Evolutionary conservation across 75 land plant species (phyloP), one percentile per base, ranked within the genome.

Genomic region (Sequoiadendron giganteum): DNA sequence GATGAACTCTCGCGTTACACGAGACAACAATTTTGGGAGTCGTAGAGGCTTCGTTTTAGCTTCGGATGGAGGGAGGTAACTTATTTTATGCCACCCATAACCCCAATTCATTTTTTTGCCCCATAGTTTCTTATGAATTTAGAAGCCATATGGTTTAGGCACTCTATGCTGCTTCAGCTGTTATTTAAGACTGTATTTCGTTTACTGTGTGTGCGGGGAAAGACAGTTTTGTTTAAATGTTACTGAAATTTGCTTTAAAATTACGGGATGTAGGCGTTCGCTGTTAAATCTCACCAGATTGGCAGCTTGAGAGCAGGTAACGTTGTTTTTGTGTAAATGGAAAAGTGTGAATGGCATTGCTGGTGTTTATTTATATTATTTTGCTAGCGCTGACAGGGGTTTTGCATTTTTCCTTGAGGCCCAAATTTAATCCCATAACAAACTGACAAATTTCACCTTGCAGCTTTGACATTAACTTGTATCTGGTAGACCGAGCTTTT

Each of bases 61-160:
- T 82, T 82, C 84, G 84, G 48, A 82, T 82, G 84, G 84, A 82
- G 84, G 84, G 84, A 82, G 84, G 84, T 82, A n/a, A 82, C 1
- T 11, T 45, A 10, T 82, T 82, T 13, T 10, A 19, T 10, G 13
- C 28, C 0, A 10, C 84, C 49, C 54, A 10, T 0, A 47, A 82
- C 47, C 52, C 84, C 52, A 43, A 47, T 11, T 82, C n/a, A 28
- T 82, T 34, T 82, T n/a, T 11, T 10, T 1, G 10, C 47, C 0
- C 49, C 30, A n/a, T 28, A 10, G 47, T 47, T 75, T 75, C 34
- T 8, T 10, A 34, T 25, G 10, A 45, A 49, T 82, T 45, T 43
- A 39, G 47, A 25, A 79, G 82, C 40, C 82, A 21, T 79, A 43
- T 79, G 15, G 21, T 43, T 19, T 28, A n/a, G 3, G 28, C 32